Evolutionary conservation across 2,329 filamentous ascomycete species (phyloP), one percentile per base, ranked within the genome.

Genomic region (Colletotrichum caudatum): DNA sequence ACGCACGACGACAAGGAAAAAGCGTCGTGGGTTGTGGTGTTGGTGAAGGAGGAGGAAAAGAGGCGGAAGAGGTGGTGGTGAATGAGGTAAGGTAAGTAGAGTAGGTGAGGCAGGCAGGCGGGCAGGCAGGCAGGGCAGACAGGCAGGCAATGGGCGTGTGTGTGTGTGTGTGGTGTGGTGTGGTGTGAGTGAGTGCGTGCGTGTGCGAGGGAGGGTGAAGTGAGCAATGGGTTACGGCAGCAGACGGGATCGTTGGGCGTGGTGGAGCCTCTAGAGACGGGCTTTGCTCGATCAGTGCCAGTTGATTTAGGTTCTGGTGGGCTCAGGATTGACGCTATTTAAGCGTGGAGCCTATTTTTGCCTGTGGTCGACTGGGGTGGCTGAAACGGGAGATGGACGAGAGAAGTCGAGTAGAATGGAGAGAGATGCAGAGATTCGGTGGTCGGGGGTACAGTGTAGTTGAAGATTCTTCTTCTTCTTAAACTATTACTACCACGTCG

Each of bases 301-400:
- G 66, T 72, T 61, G 66, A 72, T 72, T 71, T 70, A 72, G 70
- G 70, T 72, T 72, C 70, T 72, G 61, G 70, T 72, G 66, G 70
- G 41, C 70, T 70, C 70, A 70, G 70, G 70, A 72, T 72, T 72
- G 70, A 62, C 70, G 70, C 70, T 46, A 62, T 71, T 71, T 71
- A 72, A 72, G 69, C 70, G 66, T 72, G 70, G 66, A 72, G 70
- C 70, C 70, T 72, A 72, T 71, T 72, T 72, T 66, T 71, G 70
- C 70, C 61, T 71, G 66, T 66, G 56, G 66, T 58, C 56, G 70
- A 72, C 70, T 72, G 56, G 70, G 70, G 70, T 72, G 70, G 70
- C 70, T 72, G 66, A 66, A 72, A 72, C 64, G 58, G 63, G 64
- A 65, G 33, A 56, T 62, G 61, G 66, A 41, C 56, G 50, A 63